phyloP scores from a whole-genome alignment of 108 stramenopile genomes.

The Ochromonas danica region DNA sequence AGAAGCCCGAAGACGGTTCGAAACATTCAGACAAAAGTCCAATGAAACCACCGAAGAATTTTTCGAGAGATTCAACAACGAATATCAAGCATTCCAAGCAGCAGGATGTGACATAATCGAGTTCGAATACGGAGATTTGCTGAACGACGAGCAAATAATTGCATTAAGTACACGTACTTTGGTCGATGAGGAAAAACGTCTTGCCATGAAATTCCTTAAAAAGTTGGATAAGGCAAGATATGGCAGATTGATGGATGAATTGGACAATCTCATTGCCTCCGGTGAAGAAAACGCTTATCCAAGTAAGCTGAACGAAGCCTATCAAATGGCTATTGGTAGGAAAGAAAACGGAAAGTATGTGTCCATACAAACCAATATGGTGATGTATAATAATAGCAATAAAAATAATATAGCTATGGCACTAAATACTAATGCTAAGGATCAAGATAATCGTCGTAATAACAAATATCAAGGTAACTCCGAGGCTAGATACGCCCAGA shows the following conservation, averaged over 20 bases:
- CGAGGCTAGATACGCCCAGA: conserved; percentile 13
- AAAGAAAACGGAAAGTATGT: conserved; percentile 17
- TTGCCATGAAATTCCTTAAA: conserved; percentile 17
- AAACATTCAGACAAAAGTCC: conserved; percentile 16
- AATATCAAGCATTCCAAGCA: conserved; percentile 16
- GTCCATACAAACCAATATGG: conserved; percentile 15
- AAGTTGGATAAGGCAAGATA: conserved; percentile 16
- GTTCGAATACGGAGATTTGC: conserved; percentile 15
- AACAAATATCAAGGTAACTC: conserved; percentile 10
- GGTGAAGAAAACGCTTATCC: conserved; percentile 15
- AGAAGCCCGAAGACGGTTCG: conserved; percentile 13
- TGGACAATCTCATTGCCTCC: conserved; percentile 14
- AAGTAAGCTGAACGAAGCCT: conserved; percentile 15
- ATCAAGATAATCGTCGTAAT: conserved; percentile 17
- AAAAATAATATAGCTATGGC: conserved; percentile 17
- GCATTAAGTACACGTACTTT: conserved; percentile 16
- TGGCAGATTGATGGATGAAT: conserved; percentile 15
- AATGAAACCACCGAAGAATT: conserved; percentile 16
- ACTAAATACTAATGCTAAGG: conserved; percentile 17
- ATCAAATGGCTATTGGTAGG: conserved; percentile 15
- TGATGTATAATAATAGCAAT: conserved; percentile 17
- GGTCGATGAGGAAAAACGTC: conserved; percentile 14
- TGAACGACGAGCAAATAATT: conserved; percentile 16
- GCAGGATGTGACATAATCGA: conserved; percentile 15
- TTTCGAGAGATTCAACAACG: conserved; percentile 15